These are phyloP conservation scores for Delphinella strobiligena DNA, from an alignment of 2,329 filamentous ascomycete species.

Conservation along the genomic window DNA sequence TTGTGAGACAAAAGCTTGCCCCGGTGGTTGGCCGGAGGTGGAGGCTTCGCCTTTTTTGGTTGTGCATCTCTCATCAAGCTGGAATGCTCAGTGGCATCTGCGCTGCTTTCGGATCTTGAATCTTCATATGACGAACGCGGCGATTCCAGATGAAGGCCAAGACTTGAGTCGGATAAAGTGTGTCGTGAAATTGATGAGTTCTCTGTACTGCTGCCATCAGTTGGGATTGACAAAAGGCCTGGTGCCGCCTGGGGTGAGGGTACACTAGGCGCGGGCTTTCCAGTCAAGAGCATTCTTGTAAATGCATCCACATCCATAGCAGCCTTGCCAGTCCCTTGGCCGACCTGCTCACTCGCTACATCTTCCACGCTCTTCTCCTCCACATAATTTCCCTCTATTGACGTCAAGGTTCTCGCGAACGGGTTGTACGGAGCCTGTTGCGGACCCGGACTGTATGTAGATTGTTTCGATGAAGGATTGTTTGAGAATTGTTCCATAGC, in stretches of 20 bases:
- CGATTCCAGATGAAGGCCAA: constrained; percentile 33
- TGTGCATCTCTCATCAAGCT: constrained; percentile 16
- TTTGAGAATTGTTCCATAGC: too few species aligned
- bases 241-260: constrained; percentile 5
- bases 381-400: constrained; percentile 16
- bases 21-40: constrained; percentile 61
- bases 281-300: constrained; percentile 60
- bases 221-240: constrained; percentile 13
- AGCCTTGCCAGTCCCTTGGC: constrained; percentile 16
- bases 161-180: constrained; percentile 40
- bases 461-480: too few species aligned
- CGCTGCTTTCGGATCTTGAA: constrained; percentile 22
- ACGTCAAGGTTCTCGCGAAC: constrained; percentile 21
- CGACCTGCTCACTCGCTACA: constrained; percentile 4
- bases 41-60: constrained; percentile 42
- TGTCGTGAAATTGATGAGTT: constrained; percentile 43
- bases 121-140: constrained; percentile 43
- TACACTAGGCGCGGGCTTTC: constrained; percentile 33
- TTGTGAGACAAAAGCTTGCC: constrained; percentile 51
- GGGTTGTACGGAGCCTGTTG: constrained; percentile 22
- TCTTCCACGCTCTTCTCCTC: too few species aligned
- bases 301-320: constrained; percentile 65
- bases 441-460: too few species aligned
- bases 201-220: constrained; percentile 40
- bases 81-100: constrained; percentile 31